A percentile compares a stretch with the other conserved stretches of the same genome.
phyloP scores from a whole-genome alignment of 148 eudicot species.

The Cornus suecica region DNA sequence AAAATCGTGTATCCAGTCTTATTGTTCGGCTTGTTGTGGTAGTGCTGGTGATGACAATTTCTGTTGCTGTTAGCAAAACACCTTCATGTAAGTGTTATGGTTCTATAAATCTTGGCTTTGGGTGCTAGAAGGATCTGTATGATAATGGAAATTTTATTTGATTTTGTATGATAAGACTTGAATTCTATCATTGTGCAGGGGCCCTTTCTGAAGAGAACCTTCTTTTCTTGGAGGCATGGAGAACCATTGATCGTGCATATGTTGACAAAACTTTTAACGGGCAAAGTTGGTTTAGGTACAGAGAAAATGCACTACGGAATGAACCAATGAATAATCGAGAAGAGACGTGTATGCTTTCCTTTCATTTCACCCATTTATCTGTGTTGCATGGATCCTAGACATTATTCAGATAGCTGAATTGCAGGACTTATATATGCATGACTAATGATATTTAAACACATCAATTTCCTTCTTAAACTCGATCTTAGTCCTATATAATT shows the following conservation, averaged over 20 bases:
- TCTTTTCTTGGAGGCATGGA: slow-evolving; percentile 97
- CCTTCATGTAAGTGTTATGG: slow-evolving; percentile 72
- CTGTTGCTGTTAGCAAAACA: slow-evolving; percentile 46
- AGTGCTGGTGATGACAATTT: slow-evolving; percentile 55
- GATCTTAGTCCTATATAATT: background rate
- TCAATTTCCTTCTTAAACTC: background rate
- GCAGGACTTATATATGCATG: no score
- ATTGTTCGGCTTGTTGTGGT: slow-evolving; percentile 45
- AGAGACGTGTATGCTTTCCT: slow-evolving; percentile 71
- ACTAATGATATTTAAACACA: background rate
- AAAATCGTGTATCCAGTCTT: slow-evolving; percentile 20
- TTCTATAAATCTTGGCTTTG: background rate
- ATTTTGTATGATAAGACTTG: background rate
- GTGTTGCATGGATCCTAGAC: background rate
- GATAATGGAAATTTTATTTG: background rate
- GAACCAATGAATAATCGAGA: slow-evolving; percentile 91
- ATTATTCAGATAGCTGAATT: no score
- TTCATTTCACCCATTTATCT: slow-evolving; percentile 5
- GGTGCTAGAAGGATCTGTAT: background rate
- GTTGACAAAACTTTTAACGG: slow-evolving; percentile 95
- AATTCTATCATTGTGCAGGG: slow-evolving; percentile 42
- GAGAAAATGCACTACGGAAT: slow-evolving; percentile 83
- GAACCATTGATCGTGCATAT: slow-evolving; percentile 91
- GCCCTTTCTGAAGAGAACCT: slow-evolving; percentile 91
- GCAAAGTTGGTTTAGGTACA: slow-evolving; percentile 98